A percentile compares a stretch with the other conserved stretches of the same genome.
phyloP scores from a whole-genome alignment of 1,284 basidiomycete species.

The Leccinum griseonigrum region DNA sequence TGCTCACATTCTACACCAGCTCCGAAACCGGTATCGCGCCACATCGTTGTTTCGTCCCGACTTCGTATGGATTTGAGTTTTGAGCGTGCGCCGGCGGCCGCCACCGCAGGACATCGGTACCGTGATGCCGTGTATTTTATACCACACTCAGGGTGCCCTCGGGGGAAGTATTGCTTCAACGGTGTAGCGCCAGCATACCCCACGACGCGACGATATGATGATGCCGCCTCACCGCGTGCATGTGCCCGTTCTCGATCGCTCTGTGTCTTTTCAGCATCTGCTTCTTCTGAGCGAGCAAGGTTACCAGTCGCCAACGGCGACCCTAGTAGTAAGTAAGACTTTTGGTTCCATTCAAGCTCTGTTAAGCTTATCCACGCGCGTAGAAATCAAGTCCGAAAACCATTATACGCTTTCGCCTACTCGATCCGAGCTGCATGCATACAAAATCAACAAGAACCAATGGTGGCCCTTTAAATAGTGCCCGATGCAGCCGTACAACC shows the following conservation, averaged over 20 bases:
- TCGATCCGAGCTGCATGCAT: constrained; percentile 5
- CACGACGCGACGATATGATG: too few relatives aligned
- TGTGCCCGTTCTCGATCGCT: too few relatives aligned
- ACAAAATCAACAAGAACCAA: constrained; percentile 1
- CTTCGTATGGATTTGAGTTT: constrained; percentile 21
- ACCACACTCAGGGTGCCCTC: not conserved
- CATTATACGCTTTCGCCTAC: not conserved
- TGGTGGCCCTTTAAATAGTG: not conserved
- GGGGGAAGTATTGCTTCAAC: not conserved
- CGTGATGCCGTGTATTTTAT: not conserved
- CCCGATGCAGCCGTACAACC: constrained; percentile 13
- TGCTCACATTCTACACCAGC: constrained; percentile 36
- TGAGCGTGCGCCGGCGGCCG: not conserved
- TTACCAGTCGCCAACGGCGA: not conserved
- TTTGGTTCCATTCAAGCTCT: not conserved
- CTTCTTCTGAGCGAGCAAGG: too few relatives aligned
- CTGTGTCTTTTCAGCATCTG: not conserved
- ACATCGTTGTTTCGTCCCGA: constrained; percentile 55
- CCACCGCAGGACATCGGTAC: not conserved
- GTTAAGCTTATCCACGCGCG: not conserved
- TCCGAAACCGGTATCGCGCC: constrained; percentile 54
- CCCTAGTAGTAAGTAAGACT: not conserved
- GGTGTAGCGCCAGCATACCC: too few relatives aligned
- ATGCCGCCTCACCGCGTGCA: too few relatives aligned
- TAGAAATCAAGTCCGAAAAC: not conserved